phyloP scores from a whole-genome alignment of 2,329 filamentous ascomycete species.

The Aspergillus brasiliensis region DNA sequence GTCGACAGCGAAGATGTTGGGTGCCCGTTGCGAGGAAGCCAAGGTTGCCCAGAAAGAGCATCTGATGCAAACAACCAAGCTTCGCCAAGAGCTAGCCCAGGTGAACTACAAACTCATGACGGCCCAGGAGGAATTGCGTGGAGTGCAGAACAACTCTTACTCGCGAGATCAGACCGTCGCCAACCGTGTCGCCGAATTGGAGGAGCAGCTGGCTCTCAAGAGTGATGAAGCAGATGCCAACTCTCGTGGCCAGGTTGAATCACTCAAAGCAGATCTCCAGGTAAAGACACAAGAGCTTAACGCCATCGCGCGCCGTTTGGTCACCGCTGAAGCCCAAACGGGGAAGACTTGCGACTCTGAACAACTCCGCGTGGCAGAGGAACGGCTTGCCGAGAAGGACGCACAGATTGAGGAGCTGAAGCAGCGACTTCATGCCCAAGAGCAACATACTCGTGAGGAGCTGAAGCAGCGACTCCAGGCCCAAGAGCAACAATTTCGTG shows the following conservation, averaged over 20 bases:
- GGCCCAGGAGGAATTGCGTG: not conserved
- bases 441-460: too few relatives aligned
- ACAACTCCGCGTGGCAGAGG: too few relatives aligned
- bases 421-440: too few relatives aligned
- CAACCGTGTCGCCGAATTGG: constrained; percentile 10
- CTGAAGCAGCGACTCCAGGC: too few relatives aligned
- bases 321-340: constrained; percentile 1
- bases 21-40: not conserved
- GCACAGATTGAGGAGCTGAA: too few relatives aligned
- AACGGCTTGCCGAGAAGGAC: too few relatives aligned
- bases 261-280: constrained; percentile 12
- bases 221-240: not conserved
- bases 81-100: constrained; percentile 11
- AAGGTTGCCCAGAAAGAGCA: not conserved
- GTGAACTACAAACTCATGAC: constrained; percentile 2
- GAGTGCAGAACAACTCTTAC: constrained; percentile 4
- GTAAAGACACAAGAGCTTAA: constrained; percentile 5
- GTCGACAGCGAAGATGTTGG: not conserved
- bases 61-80: not conserved
- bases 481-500: too few relatives aligned
- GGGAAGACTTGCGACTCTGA: too few relatives aligned
- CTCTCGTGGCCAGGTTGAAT: constrained; percentile 6
- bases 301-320: constrained; percentile 6
- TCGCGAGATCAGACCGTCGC: constrained; percentile 3
- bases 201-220: constrained; percentile 11